A percentile compares a stretch with the other conserved stretches of the same genome.
Evolutionary conservation across 2,329 filamentous ascomycete species (phyloP).

Genomic region (Cryphonectria parasitica): DNA sequence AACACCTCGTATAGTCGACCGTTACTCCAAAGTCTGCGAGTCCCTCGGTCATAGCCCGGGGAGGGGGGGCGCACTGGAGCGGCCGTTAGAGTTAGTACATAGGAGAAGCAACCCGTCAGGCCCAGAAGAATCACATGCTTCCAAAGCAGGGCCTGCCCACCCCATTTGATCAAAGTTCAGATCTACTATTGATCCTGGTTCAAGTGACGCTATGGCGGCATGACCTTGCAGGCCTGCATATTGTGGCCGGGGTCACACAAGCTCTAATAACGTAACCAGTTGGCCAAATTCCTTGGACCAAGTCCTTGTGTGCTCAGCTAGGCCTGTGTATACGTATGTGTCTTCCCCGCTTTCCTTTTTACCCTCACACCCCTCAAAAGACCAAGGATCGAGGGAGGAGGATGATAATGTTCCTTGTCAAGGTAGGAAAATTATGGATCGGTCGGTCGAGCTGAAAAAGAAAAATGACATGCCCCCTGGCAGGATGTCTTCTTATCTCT

Average conservation of each 20-base stretch:
- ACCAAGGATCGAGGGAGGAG: neutral
- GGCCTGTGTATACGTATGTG: neutral
- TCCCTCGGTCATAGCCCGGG: neutral
- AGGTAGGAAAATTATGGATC: neutral
- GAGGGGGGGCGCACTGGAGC: no score
- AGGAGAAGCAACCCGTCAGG: neutral
- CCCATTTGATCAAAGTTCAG: no score
- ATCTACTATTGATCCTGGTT: neutral
- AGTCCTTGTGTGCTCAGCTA: neutral
- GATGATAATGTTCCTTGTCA: neutral
- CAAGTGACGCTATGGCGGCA: neutral
- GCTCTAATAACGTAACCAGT: neutral
- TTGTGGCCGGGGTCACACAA: neutral
- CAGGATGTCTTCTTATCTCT: neutral
- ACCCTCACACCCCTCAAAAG: neutral
- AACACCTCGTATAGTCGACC: neutral
- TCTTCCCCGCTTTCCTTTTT: neutral
- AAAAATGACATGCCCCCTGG: neutral
- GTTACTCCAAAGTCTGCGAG: neutral
- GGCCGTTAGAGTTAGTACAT: neutral
- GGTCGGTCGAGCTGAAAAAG: neutral
- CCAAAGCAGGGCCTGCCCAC: neutral
- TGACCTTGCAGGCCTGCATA: neutral
- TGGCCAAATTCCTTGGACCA: neutral
- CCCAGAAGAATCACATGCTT: neutral